Evolutionary conservation across 1,284 basidiomycete species (phyloP), one percentile per base, ranked within the genome.

Genomic region (Moniliella sp.): DNA sequence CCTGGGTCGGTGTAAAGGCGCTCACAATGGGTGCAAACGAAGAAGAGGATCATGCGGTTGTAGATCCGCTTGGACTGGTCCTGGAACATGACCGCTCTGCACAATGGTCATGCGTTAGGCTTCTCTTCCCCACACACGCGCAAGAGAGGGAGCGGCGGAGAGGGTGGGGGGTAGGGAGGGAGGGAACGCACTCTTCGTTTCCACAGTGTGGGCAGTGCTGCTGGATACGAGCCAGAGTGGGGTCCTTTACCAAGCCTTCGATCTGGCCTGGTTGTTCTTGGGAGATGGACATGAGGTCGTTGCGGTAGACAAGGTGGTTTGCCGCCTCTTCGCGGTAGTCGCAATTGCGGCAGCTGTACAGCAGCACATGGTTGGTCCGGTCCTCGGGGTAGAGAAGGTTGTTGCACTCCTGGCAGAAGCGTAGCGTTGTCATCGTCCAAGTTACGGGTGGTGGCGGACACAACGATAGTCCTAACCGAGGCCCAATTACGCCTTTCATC

Each of bases 341-440:
- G 64, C 88, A 97, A 58, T 91, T 93, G 29, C 84, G 72, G 62
- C 88, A 97, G 3, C 77, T 78, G 51, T 84, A 88, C 36, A 88
- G 73, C 67, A 97, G 76, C 32, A 78, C 73, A 35, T 78, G 72
- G 30, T 82, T 75, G 44, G 76, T 70, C 40, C 74, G 74, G 61
- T 93, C 84, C 18, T 25, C 31, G 27, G 9, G n/a, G 11, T n/a
- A n/a, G n/a, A n/a, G n/a, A n/a, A n/a, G n/a, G n/a, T n/a, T n/a
- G n/a, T n/a, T n/a, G n/a, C n/a, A n/a, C n/a, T n/a, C n/a, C n/a
- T n/a, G n/a, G n/a, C n/a, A n/a, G n/a, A n/a, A n/a, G n/a, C n/a
- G n/a, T n/a, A n/a, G n/a, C n/a, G n/a, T n/a, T n/a, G n/a, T n/a
- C n/a, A n/a, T n/a, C n/a, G n/a, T n/a, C n/a, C n/a, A n/a, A n/a